Percentiles rank a stretch among this genome's conserved stretches.
phyloP scores from a whole-genome alignment of 768 basidiomycete species.

The Dictyophora rubrovolvata region DNA sequence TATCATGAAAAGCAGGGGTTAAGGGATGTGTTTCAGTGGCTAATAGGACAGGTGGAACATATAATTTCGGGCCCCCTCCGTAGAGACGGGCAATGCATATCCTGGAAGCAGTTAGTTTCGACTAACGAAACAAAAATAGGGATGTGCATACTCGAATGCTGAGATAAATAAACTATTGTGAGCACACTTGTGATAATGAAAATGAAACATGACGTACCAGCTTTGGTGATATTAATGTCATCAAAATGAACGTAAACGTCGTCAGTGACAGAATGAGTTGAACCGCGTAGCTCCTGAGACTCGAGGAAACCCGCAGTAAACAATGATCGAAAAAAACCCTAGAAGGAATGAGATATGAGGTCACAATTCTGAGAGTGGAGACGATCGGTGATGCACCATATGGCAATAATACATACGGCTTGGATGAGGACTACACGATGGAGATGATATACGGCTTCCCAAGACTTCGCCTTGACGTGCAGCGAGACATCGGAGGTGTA shows the following conservation, averaged over 20 bases:
- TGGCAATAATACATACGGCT: constrained; percentile 42
- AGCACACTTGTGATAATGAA: not conserved
- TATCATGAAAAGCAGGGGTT: constrained; percentile 47
- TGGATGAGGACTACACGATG: constrained; percentile 86
- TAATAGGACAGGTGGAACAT: constrained; percentile 52
- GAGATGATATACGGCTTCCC: constrained; percentile 65
- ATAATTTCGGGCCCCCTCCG: constrained; percentile 70
- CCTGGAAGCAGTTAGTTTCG: constrained; percentile 28
- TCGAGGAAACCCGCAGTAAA: constrained; percentile 77
- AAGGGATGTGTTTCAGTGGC: constrained; percentile 62
- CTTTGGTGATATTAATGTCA: constrained; percentile 80
- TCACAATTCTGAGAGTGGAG: not conserved
- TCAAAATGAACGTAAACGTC: constrained; percentile 67
- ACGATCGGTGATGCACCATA: not conserved
- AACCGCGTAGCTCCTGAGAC: constrained; percentile 25
- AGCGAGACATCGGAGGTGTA: constrained; percentile 73
- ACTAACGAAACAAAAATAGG: not conserved
- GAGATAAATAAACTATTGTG: constrained; percentile 12
- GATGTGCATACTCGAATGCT: constrained; percentile 27
- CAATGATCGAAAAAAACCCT: constrained; percentile 84
- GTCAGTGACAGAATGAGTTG: constrained; percentile 25
- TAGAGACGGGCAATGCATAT: constrained; percentile 82
- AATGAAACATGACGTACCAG: constrained; percentile 42
- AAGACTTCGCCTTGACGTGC: constrained; percentile 46
- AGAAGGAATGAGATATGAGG: constrained; percentile 8